Evolutionary conservation across 352 stramenopile genomes (phyloP).

Genomic region (Phytophthora megakarya): DNA sequence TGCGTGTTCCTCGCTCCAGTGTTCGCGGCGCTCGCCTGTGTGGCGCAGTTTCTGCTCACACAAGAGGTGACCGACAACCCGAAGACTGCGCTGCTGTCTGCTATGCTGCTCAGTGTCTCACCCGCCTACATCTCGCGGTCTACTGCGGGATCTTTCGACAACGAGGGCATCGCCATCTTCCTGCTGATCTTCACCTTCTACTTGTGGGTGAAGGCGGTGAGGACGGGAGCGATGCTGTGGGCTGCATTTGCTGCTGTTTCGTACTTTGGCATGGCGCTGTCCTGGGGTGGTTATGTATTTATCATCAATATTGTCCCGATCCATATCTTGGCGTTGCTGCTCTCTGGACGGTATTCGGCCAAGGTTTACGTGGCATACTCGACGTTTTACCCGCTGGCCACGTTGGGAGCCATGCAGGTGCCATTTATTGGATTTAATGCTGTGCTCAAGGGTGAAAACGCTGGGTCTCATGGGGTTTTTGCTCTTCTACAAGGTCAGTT

Average conservation of each 20-base stretch:
- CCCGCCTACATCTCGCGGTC: slow-evolving; percentile 97
- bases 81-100: slow-evolving; percentile 84
- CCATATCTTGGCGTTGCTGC: slow-evolving; percentile 92
- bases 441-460: slow-evolving; percentile 83
- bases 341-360: slow-evolving; percentile 90
- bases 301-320: slow-evolving; percentile 99
- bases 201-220: slow-evolving; percentile 91
- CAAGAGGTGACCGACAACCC: slow-evolving; percentile 68
- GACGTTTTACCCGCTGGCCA: slow-evolving; percentile 98
- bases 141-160: slow-evolving; percentile 98
- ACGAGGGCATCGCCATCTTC: slow-evolving; percentile 98
- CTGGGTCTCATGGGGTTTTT: slow-evolving; percentile 93
- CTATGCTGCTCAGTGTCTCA: slow-evolving; percentile 94
- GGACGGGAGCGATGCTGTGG: slow-evolving; percentile 80
- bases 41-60: slow-evolving; percentile 91
- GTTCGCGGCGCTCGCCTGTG: slow-evolving; percentile 84
- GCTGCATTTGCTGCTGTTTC: slow-evolving; percentile 68
- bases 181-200: slow-evolving; percentile 98
- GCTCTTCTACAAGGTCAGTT: slow-evolving; percentile 80
- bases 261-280: slow-evolving; percentile 97
- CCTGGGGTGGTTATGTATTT: slow-evolving; percentile 99
- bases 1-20: slow-evolving; percentile 91
- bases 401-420: slow-evolving; percentile 95
- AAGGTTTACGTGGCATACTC: slow-evolving; percentile 97
- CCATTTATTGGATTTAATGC: slow-evolving; percentile 98